A percentile compares a stretch with the other conserved stretches of the same genome.
Conservation (phyloP, 2,329 filamentous ascomycete genomes). For the Pseudofabraea citricarpa region DNA sequence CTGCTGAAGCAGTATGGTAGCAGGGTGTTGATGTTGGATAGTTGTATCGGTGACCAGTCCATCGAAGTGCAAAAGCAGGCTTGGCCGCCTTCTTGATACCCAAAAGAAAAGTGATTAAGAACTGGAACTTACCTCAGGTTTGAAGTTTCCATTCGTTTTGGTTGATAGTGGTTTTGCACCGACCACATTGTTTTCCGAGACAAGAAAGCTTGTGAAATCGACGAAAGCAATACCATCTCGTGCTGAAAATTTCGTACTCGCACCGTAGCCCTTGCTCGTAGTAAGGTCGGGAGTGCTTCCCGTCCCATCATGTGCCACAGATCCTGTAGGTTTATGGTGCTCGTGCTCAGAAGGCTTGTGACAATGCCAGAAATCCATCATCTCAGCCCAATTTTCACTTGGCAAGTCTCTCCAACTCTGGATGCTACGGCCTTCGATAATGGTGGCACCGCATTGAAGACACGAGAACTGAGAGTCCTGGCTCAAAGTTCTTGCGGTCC, state of each 20-base stretch:
- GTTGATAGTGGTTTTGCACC: slow-evolving; percentile 33
- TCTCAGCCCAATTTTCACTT: slow-evolving; percentile 97
- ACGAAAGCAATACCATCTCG: slow-evolving; percentile 68
- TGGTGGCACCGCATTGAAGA: slow-evolving; percentile 38
- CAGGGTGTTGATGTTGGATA: slow-evolving; percentile 51
- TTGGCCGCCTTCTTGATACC: slow-evolving; percentile 62
- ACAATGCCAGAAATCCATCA: slow-evolving; percentile 99
- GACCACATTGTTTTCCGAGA: slow-evolving; percentile 62
- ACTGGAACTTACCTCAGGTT: background rate
- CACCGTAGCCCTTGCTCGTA: slow-evolving; percentile 74
- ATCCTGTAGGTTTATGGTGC: slow-evolving; percentile 34
- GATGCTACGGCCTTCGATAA: slow-evolving; percentile 34
- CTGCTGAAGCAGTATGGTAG: slow-evolving; percentile 23
- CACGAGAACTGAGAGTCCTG: slow-evolving; percentile 27
- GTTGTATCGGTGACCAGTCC: slow-evolving; percentile 64
- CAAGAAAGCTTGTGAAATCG: slow-evolving; percentile 71
- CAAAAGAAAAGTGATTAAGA: slow-evolving; percentile 17
- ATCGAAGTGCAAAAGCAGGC: slow-evolving; percentile 39
- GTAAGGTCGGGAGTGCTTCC: slow-evolving; percentile 33
- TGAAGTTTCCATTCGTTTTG: too few relatives aligned
- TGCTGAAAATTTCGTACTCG: slow-evolving; percentile 68
- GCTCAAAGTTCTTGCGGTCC: slow-evolving; percentile 48
- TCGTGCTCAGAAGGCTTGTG: slow-evolving; percentile 75
- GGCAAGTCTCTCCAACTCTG: slow-evolving; percentile 84
- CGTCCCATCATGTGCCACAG: slow-evolving; percentile 20